Conservation (phyloP, 805 yeast species). For the Kuraishia capsulata region DNA sequence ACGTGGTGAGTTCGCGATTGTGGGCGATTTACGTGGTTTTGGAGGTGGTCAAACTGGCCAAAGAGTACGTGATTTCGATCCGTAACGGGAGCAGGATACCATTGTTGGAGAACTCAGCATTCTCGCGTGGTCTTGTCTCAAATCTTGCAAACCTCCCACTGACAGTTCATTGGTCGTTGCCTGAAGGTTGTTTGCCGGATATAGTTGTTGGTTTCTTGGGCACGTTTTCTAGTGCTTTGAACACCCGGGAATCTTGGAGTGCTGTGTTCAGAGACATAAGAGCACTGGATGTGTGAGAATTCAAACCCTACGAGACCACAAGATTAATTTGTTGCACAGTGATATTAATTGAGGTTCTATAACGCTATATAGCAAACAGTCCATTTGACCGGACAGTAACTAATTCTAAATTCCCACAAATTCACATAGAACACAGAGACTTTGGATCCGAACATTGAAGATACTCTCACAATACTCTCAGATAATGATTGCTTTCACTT, state of each 20-base stretch:
- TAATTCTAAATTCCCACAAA: too few relatives aligned
- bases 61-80: conserved; percentile 2
- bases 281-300: too few relatives aligned
- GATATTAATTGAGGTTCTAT: neutral
- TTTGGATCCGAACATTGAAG: too few relatives aligned
- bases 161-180: conserved; percentile 27
- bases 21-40: conserved; percentile 26
- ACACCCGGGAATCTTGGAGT: conserved; percentile 1
- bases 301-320: too few relatives aligned
- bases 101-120: conserved; percentile 5
- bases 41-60: conserved; percentile 16
- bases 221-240: conserved; percentile 10
- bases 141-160: conserved; percentile 25
- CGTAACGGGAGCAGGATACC: conserved; percentile 3
- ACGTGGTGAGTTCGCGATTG: conserved; percentile 19
- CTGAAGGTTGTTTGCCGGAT: conserved; percentile 22
- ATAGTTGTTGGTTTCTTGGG: conserved; percentile 25
- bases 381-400: too few relatives aligned
- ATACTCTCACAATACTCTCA: too few relatives aligned
- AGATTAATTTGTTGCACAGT: neutral
- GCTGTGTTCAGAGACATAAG: neutral
- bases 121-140: conserved; percentile 13
- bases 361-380: neutral
- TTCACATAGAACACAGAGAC: too few relatives aligned
- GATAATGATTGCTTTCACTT: neutral